Evolutionary conservation across 805 yeast species (phyloP), one percentile per base, ranked within the genome.

Genomic region (Blastobotrys peoriensis): DNA sequence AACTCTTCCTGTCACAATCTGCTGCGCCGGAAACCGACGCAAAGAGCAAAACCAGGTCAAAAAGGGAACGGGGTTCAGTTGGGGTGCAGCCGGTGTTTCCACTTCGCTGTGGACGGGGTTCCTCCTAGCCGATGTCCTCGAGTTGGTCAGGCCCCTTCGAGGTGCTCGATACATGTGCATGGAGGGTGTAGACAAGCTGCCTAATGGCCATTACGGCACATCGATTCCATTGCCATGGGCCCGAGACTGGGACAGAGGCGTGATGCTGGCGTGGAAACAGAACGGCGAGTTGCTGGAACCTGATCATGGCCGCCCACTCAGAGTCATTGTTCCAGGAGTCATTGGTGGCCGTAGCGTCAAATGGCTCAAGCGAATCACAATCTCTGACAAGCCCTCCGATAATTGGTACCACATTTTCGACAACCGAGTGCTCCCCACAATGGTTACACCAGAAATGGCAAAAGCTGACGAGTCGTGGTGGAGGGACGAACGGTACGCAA

Each of bases 331-430:
- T 2, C 69, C 69, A 2, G 69, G 69, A n/a, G 61, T 63, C 21
- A 63, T 65, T 53, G 70, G 70, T 23, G 70, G 70, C 3, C 51
- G 69, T 17, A 60, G 66, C n/a, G 70, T 65, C 30, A 65, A 65
- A 44, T 65, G 69, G 69, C 47, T 65, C 16, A 59, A 53, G 36
- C 53, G 49, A 38, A 46, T 65, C 9, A 40, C 60, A 13, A 48
- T 65, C 17, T 51, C 64, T 10, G 66, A 62, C 19, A 40, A 21
- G 9, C 69, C 68, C 2, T 63, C 68, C 0, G 57, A 53, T 15
- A 64, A 65, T 43, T 65, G 64, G 63, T 65, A 65, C 43, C 70
- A 65, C 46, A 61, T 54, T 40, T 64, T 57, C 40, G 70, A 65
- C 45, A 65, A 65, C 42, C 56, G 61, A 40, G 69, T 65, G 2